These are phyloP conservation scores for Russula vinacea DNA, from an alignment of 768 basidiomycete genomes.

Conservation along the genomic window DNA sequence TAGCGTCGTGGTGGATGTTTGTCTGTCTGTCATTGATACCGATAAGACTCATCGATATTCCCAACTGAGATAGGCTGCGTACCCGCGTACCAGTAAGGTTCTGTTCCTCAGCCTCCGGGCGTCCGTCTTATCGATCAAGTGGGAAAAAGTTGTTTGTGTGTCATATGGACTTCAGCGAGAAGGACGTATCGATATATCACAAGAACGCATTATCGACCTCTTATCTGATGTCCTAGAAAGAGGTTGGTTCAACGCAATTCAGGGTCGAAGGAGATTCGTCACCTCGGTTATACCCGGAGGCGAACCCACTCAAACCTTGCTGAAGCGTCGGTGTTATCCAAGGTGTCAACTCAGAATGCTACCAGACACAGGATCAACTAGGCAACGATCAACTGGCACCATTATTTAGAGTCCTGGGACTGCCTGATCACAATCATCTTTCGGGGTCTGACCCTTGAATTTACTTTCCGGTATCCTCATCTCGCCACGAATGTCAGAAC, in stretches of 20 bases:
- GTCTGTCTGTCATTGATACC: neutral
- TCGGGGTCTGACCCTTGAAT: neutral
- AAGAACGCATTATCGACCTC: neutral
- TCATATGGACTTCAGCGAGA: neutral
- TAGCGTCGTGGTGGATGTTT: neutral
- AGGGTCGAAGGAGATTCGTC: neutral
- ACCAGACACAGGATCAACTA: neutral
- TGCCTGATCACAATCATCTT: neutral
- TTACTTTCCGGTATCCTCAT: neutral
- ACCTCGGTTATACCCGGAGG: conserved; percentile 2
- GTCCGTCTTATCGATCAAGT: conserved; percentile 22
- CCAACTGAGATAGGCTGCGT: neutral
- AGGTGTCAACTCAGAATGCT: neutral
- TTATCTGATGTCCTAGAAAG: conserved; percentile 2
- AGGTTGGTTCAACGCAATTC: neutral
- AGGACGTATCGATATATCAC: neutral
- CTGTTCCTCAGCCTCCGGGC: conserved; percentile 4
- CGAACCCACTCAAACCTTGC: neutral
- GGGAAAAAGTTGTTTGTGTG: conserved; percentile 2
- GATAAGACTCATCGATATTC: conserved; percentile 14
- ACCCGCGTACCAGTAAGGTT: neutral
- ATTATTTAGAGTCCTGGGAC: neutral
- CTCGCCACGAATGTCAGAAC: conserved; percentile 1
- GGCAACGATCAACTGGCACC: conserved; percentile 2
- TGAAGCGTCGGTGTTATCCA: neutral